Base-by-base conservation (phyloP, 371 early-diverging fungal species). In the Mortierella sp. region DNA sequence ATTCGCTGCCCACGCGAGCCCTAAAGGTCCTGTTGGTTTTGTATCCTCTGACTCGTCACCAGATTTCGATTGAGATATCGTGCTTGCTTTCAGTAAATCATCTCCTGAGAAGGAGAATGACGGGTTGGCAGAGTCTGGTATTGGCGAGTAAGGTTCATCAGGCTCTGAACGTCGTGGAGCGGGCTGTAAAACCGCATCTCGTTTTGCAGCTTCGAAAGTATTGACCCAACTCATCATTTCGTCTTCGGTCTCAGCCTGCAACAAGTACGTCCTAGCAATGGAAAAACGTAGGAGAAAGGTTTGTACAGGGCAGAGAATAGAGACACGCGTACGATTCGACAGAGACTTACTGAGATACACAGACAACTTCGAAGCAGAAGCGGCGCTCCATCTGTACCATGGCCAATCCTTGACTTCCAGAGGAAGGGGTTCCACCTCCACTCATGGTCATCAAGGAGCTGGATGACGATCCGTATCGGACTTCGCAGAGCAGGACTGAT, bases 311-410 rank as follows among this genome's bases (percentile, higher is more conserved):
- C 24, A n/a, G n/a, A n/a, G n/a, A 49, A 27, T 45, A 31, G 12
- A 18, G 23, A 30, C 28, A 52, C n/a, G n/a, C n/a, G n/a, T n/a
- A n/a, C n/a, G n/a, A n/a, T n/a, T n/a, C n/a, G n/a, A n/a, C n/a
- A n/a, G n/a, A n/a, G n/a, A 76, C 84, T 80, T 83, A 84, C 87
- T 83, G 84, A 10, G 87, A 84, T 9, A 83, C 81, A 48, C 88
- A 89, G 28, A 84, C 83, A n/a, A 92, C 83, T 56, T 93, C 93
- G 74, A 93, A 93, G 64, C 89, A 89, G 70, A 86, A 89, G 21
- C 91, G 81, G 13, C 92, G 83, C 52, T 92, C 91, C 60, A 84
- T 82, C 53, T 83, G 78, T 8, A 76, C 67, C 78, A 76, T 76
- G 3, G 78, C 65, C 14, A 76, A 41, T 9, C 78, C 78, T 52